These are phyloP conservation scores for Suillus americanus DNA, from an alignment of 768 basidiomycete genomes.

Conservation along the genomic window DNA sequence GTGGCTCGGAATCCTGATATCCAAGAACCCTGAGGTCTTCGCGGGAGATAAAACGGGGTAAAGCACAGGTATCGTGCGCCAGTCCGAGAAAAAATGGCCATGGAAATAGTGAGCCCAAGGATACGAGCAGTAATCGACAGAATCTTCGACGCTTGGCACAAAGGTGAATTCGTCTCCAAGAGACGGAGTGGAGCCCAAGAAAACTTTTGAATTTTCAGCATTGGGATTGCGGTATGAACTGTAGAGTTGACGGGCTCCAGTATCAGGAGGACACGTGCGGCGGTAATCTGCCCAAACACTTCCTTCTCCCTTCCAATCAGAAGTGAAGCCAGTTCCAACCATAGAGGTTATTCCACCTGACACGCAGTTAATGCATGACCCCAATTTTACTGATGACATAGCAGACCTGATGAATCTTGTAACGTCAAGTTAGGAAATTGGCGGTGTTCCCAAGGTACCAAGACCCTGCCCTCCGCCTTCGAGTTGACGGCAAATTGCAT, in stretches of 20 bases:
- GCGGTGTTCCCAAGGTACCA: slow-evolving; percentile 91
- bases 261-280: slow-evolving; percentile 80
- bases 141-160: slow-evolving; percentile 54
- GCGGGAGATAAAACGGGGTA: slow-evolving; percentile 95
- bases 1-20: slow-evolving; percentile 93
- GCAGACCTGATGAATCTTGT: slow-evolving; percentile 34
- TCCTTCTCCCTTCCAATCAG: slow-evolving; percentile 85
- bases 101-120: slow-evolving; percentile 87
- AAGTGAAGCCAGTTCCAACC: slow-evolving; percentile 61
- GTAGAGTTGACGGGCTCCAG: slow-evolving; percentile 81
- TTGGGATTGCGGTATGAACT: slow-evolving; percentile 64
- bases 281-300: slow-evolving; percentile 94
- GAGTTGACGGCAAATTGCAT: slow-evolving; percentile 95
- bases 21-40: slow-evolving; percentile 79
- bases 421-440: slow-evolving; percentile 67
- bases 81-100: slow-evolving; percentile 97
- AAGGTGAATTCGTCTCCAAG: slow-evolving; percentile 66
- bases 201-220: slow-evolving; percentile 25
- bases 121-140: slow-evolving; percentile 73
- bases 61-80: slow-evolving; percentile 83
- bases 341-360: slow-evolving; percentile 53
- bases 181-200: slow-evolving; percentile 23
- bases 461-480: slow-evolving; percentile 88
- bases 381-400: not conserved
- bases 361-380: not conserved